phyloP scores from a whole-genome alignment of 768 basidiomycete genomes.

The Sistotremastrum suecicum region DNA sequence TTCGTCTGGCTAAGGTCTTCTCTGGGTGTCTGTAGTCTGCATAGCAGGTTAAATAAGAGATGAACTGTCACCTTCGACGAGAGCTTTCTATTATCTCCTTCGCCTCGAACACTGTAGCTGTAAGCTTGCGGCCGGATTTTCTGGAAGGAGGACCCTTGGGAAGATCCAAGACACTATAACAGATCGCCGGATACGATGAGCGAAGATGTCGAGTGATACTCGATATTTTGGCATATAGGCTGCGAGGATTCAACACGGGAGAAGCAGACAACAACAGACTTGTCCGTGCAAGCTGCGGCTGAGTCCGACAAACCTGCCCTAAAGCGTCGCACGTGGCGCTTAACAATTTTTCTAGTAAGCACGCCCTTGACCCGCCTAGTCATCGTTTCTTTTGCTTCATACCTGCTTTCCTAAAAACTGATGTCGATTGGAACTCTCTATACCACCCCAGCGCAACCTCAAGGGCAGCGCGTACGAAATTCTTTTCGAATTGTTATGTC shows the following conservation, averaged over 20 bases:
- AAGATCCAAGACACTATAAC: too few relatives aligned
- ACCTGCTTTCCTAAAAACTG: constrained; percentile 25
- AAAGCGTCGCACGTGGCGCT: background rate
- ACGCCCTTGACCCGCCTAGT: constrained; percentile 7
- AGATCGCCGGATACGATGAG: too few relatives aligned
- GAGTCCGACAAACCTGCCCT: background rate
- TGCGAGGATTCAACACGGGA: background rate
- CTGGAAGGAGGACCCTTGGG: too few relatives aligned
- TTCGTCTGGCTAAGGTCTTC: too few relatives aligned
- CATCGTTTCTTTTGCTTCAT: constrained; percentile 12
- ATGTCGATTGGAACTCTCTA: constrained; percentile 53
- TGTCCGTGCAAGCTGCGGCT: background rate
- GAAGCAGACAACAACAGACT: background rate
- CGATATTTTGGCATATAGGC: background rate
- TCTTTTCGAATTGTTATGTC: background rate
- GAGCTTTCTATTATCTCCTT: too few relatives aligned
- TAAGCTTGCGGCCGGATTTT: too few relatives aligned
- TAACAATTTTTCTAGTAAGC: background rate
- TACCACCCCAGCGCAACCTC: constrained; percentile 26
- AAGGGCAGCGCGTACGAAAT: constrained; percentile 35
- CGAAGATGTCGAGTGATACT: too few relatives aligned
- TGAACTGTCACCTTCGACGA: too few relatives aligned
- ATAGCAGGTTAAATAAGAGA: too few relatives aligned
- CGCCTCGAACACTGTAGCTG: too few relatives aligned
- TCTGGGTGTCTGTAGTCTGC: too few relatives aligned